Conservation (phyloP, 305 asterid genomes). For the Nicotiana rustica region DNA sequence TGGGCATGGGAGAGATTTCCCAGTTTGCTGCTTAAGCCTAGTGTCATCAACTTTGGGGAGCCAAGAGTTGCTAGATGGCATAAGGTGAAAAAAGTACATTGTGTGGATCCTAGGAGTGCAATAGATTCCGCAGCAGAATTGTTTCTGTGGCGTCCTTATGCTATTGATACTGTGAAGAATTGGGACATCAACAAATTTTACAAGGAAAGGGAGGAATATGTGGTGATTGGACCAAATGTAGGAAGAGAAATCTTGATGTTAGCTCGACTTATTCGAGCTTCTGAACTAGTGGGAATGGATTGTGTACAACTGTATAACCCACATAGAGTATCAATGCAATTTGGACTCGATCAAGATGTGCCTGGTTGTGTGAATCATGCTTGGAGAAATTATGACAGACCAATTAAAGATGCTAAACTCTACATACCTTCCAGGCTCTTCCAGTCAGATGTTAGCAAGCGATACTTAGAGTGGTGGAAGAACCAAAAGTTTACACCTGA, state of each 20-base stretch:
- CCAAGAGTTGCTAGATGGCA: conserved; percentile 47
- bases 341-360: conserved; percentile 45
- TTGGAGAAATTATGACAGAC: conserved; percentile 45
- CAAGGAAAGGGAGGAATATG: conserved; percentile 7
- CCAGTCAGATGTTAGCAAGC: conserved; percentile 31
- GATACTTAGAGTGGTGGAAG: conserved; percentile 38
- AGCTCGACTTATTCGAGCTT: conserved; percentile 29
- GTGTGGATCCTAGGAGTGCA: conserved; percentile 36
- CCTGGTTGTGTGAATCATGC: conserved; percentile 32
- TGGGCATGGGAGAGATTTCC: conserved; percentile 46
- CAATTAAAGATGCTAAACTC: conserved; percentile 32
- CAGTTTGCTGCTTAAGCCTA: conserved; percentile 11
- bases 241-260: conserved; percentile 31
- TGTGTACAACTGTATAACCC: conserved; percentile 38
- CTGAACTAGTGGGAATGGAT: conserved; percentile 40
- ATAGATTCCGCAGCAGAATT: conserved; percentile 42
- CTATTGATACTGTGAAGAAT: conserved; percentile 21
- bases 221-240: not conserved
- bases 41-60: conserved; percentile 22
- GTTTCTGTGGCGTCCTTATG: conserved; percentile 43
- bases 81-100: not conserved
- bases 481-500: not conserved
- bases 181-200: not conserved
- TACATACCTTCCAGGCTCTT: conserved; percentile 28
- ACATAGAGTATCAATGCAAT: conserved; percentile 45